Base-by-base conservation (phyloP, 2,329 filamentous ascomycete genomes). In the Cucurbitaria berberidis region DNA sequence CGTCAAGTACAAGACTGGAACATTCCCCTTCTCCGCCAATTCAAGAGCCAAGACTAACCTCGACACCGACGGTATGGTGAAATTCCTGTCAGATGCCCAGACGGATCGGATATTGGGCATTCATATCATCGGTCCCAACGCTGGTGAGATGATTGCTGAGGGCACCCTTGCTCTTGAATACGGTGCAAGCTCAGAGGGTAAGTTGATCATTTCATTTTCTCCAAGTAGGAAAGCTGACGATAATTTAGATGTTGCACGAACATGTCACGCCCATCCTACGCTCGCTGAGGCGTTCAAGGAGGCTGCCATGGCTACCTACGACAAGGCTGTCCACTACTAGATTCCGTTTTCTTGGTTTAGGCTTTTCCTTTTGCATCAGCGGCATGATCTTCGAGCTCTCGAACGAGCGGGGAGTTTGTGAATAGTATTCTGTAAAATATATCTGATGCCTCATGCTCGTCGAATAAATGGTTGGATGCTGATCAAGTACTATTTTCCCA, bases 81-180 rank as follows among this genome's bases (percentile, higher is more conserved):
- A 99, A 85, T 96, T 99, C 82, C 83, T 99, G 58, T 89, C 93
- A 32, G 95, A 99, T 75, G 91, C 92, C 45, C 90, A 98, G 84
- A 99, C 95, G 30, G 95, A 99, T 79, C 87, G 95, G 66, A 89
- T 99, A 66, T 83, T 99, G 59, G 95, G 95, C 64, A 89, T 96
- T 62, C 95, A 99, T 84, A 98, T 99, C 77, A 89, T 99, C 68
- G 95, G 95, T 55, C 85, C 95, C 68, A 95, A 95, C 76, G 95
- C 95, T 38, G 95, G 95, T 72, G 95, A 99, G 84, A 98, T 99
- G 95, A 97, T 99, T 81, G 95, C 95, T 2, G 95, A 99, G 82
- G 95, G 89, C 62, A 95, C 93, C 11, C 82, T 99, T 71, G 95
- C 95, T 51, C 82, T 99, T 45, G 95, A 99, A 82, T 99, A 99